Evolutionary conservation across 2,329 filamentous ascomycete genomes (phyloP), one percentile per base, ranked within the genome.

Genomic region (Epichloe sylvatica): DNA sequence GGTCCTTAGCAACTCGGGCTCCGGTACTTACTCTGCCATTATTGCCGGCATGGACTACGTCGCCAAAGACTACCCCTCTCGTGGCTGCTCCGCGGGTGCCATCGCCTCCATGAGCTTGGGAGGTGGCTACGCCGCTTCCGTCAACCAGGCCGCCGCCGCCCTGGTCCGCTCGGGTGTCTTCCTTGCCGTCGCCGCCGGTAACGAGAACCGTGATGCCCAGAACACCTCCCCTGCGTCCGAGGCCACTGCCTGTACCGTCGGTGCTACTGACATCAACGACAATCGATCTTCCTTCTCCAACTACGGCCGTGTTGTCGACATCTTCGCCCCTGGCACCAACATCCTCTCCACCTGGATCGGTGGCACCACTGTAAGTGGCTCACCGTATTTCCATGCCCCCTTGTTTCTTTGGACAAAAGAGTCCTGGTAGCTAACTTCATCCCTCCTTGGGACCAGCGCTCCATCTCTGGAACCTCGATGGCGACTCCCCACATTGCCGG

Each of bases 71-170:
- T 4, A 15, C 45, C 9, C 9, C 6, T 60, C 54, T 2, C 64
- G 65, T 52, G 62, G 53, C 56, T 73, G 70, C 63, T 60, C 65
- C 54, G 68, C 63, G 42, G 70, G 71, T 25, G 64, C 69, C 38
- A 74, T 79, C 15, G 70, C 74, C 56, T 77, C 73, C 65, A 77
- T 80, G 75, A 77, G 73, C 15, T 70, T 80, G 4, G 76, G 77
- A 9, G 76, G 75, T 15, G 47, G 56, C 50, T 63, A 56, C 51
- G 74, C 73, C 3, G 51, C 64, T 2, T 60, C 74, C 11, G 56
- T 78, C 54, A 80, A 79, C 68, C 60, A 58, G 17, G 75, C 75
- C 8, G 74, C 76, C 8, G 66, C 66, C 30, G 64, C 62, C 49
- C 66, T 75, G 25, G 65, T 74, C 54, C 55, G 55, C 7, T 63